Evolutionary conservation across 345 rosid genomes (phyloP), one percentile per base, ranked within the genome.

Genomic region (Hypericum androsaemum): DNA sequence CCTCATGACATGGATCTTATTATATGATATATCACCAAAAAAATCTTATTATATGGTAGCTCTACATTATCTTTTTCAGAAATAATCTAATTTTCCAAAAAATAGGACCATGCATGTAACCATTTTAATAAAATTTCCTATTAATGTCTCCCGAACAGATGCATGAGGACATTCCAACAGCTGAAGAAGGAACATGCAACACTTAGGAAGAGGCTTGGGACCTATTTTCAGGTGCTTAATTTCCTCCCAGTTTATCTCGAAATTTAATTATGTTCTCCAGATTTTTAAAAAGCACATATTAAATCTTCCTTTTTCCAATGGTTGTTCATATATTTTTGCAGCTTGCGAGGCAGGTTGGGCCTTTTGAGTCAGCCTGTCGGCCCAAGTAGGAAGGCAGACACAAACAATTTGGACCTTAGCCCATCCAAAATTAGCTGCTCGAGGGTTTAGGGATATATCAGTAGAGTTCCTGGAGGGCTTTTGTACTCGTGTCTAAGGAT

Each of bases 311-410:
- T 2, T 40, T 58, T 28, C 13, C 4, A 1, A 22, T 22, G 32
- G 6, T 10, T 10, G n/a, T 10, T 37, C 41, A 57, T 35, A 6
- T 16, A 12, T 41, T 12, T 41, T 13, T 64, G 46, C 79, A 89
- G 97, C 42, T 77, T 69, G 89, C 84, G 51, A 78, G 94, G 58
- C 97, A 81, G 70, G 87, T 73, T 47, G 94, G 94, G 65, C 95
- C 95, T 8, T 47, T 13, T 56, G 79, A 78, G 57, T 65, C 71
- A 8, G 87, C 94, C 47, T 67, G 76, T 54, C 71, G 82, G 54
- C 67, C 78, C 58, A 81, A 71, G 56, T 81, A 70, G 72, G 52
- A 54, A 51, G 39, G 11, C 3, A n/a, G 37, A 0, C 44, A 8
- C 3, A 9, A 3, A n/a, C 3, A 8, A 41, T 41, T 40, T 7